These are phyloP conservation scores for Trichoderma sp. DNA, from an alignment of 2,329 filamentous ascomycete genomes.

Conservation along the genomic window DNA sequence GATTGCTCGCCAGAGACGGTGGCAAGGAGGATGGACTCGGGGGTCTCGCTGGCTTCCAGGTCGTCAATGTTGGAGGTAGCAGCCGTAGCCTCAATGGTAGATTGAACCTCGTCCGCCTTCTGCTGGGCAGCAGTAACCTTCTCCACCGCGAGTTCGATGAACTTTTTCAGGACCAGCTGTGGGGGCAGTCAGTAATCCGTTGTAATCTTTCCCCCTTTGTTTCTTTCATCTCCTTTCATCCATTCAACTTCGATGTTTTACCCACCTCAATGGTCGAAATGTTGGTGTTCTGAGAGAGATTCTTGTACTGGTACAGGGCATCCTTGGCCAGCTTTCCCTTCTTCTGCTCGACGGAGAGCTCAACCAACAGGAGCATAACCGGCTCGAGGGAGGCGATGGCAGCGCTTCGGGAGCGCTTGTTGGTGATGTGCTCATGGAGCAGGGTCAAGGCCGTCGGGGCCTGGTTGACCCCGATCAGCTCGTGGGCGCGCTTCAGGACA, in stretches of 20 bases:
- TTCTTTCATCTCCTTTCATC: neutral
- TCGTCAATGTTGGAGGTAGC: constrained; percentile 79
- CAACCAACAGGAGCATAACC: constrained; percentile 96
- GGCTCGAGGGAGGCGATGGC: constrained; percentile 96
- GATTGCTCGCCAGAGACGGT: constrained; percentile 98
- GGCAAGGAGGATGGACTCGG: constrained; percentile 95
- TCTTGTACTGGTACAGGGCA: constrained; percentile 99
- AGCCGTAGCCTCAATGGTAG: constrained; percentile 73
- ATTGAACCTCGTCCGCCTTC: constrained; percentile 95
- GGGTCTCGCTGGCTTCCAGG: constrained; percentile 94
- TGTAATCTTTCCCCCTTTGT: neutral
- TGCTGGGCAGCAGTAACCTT: constrained; percentile 96
- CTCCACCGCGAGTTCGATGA: constrained; percentile 94
- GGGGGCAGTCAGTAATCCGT: constrained; percentile 29
- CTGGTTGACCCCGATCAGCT: constrained; percentile 98
- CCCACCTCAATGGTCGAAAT: constrained; percentile 92
- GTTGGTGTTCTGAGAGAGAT: constrained; percentile 98
- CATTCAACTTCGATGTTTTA: neutral
- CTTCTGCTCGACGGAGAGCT: constrained; percentile 94
- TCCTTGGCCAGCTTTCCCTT: constrained; percentile 99
- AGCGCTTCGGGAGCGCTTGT: constrained; percentile 95
- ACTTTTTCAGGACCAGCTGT: constrained; percentile 90
- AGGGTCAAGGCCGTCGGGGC: constrained; percentile 87
- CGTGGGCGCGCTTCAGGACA: constrained; percentile 96
- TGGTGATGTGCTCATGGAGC: constrained; percentile 98